Percentiles rank a stretch among this genome's conserved stretches.
phyloP scores from a whole-genome alignment of 441 rosid species.

The Oxalis stricta region DNA sequence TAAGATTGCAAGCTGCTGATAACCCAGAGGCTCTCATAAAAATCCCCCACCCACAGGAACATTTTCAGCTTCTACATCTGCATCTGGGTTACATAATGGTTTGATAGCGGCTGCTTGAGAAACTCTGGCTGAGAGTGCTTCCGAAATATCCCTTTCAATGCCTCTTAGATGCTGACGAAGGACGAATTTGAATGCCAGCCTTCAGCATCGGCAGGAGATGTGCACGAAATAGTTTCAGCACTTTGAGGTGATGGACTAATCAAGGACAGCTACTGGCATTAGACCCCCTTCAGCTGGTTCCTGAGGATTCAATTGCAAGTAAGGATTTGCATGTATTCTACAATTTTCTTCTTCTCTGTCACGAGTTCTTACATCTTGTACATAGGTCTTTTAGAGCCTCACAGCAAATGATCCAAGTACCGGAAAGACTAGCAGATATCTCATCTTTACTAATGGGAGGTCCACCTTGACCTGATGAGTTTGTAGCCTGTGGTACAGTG shows the following conservation, averaged over 20 bases:
- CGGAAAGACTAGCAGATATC: slow-evolving; percentile 6
- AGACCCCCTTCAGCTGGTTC: slow-evolving; percentile 10
- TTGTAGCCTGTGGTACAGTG: slow-evolving; percentile 19
- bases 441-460: slow-evolving; percentile 15
- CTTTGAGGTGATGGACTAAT: slow-evolving; percentile 14
- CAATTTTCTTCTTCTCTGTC: slow-evolving; percentile 13
- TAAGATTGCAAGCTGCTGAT: slow-evolving; percentile 12
- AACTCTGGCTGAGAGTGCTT: not conserved
- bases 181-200: not conserved
- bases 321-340: slow-evolving; percentile 9
- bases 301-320: slow-evolving; percentile 5
- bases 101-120: slow-evolving; percentile 2
- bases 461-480: slow-evolving; percentile 21
- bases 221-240: not conserved
- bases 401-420: slow-evolving; percentile 10
- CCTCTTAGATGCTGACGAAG: not conserved
- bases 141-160: slow-evolving; percentile 2
- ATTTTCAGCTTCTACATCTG: slow-evolving; percentile 15
- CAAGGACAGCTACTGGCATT: slow-evolving; percentile 9
- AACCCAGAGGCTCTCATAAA: slow-evolving; percentile 13
- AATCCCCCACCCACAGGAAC: slow-evolving; percentile 9
- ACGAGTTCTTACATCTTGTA: slow-evolving; percentile 1
- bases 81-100: not conserved
- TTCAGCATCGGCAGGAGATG: not conserved
- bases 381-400: slow-evolving; percentile 4